A percentile compares a stretch with the other conserved stretches of the same genome.
Conservation (phyloP, 306 rosid genomes). For the Vigna trinervia region DNA sequence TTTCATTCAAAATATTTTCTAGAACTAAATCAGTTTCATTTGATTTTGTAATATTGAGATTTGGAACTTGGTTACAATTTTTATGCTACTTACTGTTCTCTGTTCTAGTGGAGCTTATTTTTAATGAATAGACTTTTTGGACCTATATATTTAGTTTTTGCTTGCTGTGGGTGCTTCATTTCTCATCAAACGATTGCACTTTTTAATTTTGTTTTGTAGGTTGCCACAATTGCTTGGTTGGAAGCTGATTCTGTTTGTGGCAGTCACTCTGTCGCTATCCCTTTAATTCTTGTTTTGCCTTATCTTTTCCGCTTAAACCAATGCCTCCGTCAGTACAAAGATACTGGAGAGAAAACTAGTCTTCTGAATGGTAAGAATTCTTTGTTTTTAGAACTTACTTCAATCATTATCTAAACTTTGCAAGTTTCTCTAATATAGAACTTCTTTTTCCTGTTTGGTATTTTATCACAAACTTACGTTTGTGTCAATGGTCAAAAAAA, state of each 20-base stretch:
- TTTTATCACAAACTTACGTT: not conserved
- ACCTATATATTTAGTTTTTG: conserved; percentile 24
- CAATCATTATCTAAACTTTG: conserved; percentile 1
- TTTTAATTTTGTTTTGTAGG: conserved; percentile 57
- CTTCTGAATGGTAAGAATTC: conserved; percentile 84
- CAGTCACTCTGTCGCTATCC: conserved; percentile 73
- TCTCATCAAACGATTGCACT: conserved; percentile 36
- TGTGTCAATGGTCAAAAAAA: conserved; percentile 15
- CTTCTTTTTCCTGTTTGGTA: not conserved
- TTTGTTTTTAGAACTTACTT: conserved; percentile 27
- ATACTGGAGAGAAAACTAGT: conserved; percentile 77
- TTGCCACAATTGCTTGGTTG: conserved; percentile 99
- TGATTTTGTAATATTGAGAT: conserved; percentile 26
- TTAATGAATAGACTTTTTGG: conserved; percentile 4
- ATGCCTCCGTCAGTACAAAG: conserved; percentile 96
- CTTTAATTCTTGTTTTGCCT: conserved; percentile 92
- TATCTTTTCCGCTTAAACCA: conserved; percentile 95
- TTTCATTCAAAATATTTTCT: conserved; percentile 30
- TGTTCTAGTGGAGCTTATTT: conserved; percentile 21
- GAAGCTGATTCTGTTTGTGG: conserved; percentile 98
- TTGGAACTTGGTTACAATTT: conserved; percentile 28
- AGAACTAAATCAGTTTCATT: conserved; percentile 30
- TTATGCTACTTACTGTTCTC: not conserved
- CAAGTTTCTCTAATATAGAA: conserved; percentile 20
- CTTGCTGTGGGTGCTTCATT: conserved; percentile 37